Base-by-base conservation (phyloP, 352 stramenopile genomes). In the Globisporangium acanthophoron region DNA sequence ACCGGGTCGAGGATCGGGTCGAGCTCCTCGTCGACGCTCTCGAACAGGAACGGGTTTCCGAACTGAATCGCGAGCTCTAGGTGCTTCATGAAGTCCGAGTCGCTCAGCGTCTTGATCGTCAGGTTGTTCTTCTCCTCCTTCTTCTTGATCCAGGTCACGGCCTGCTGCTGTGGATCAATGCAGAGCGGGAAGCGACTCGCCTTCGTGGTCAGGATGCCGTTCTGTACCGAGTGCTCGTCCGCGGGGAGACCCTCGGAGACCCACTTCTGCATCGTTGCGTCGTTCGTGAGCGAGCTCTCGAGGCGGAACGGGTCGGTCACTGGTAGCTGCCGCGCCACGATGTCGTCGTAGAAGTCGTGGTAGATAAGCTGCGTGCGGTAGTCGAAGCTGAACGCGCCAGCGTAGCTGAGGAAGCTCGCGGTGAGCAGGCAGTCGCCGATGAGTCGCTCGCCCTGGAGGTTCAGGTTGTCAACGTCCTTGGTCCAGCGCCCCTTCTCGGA, bases 141-240 rank as follows among this genome's bases (percentile, higher is more conserved):
- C 60, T 94, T 93, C 71, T 98, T 98, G 73, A 98, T 98, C 94
- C 94, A 98, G 24, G 76, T 92, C 40, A 98, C 93, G 8, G 94
- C 94, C 61, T 98, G 94, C 66, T 98, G 92, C 59, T 98, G 94
- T 18, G 94, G 94, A 54, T 98, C 94, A 52, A 98, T 97, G 58
- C 94, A 98, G 41, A 98, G 64, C 18, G 94, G 94, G 66, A 98
- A 98, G 9, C 94, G 88, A 61, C 85, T 96, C 2, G 88, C 84
- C 45, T 96, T 96, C 0, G 91, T 98, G 0, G 94, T 98, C 24
- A 98, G 59, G 51, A 98, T 98, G 51, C 93, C 94, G 61, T 98
- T 98, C 59, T 98, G 91, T 6, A 98, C 86, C 6, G 87, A 97
- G 73, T 98, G 93, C 52, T 97, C 90, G 56, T 98, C 94, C 0